A percentile compares a stretch with the other conserved stretches of the same genome.
Evolutionary conservation across 805 yeast species (phyloP).

Genomic region (Candida sonorensis): DNA sequence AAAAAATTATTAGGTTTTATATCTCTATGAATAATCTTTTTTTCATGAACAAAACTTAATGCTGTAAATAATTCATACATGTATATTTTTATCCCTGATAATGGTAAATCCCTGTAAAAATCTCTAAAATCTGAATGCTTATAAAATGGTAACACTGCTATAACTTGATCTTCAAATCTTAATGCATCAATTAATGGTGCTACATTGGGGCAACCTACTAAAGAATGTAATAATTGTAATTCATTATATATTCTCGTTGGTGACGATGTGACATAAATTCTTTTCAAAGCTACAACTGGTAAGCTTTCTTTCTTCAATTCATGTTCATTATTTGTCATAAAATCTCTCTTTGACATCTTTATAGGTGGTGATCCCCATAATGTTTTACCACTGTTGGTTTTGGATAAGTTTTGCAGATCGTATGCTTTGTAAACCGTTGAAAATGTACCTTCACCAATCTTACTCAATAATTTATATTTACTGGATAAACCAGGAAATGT

Average conservation of each 20-base stretch:
- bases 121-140: constrained; percentile 86
- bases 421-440: constrained; percentile 64
- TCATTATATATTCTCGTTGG: constrained; percentile 90
- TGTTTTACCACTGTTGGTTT: constrained; percentile 16
- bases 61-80: constrained; percentile 75
- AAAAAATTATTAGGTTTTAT: constrained; percentile 73
- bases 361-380: constrained; percentile 26
- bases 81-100: constrained; percentile 74
- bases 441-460: constrained; percentile 80
- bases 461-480: constrained; percentile 34
- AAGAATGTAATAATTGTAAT: constrained; percentile 62
- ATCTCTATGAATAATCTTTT: constrained; percentile 86
- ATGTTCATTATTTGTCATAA: constrained; percentile 30
- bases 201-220: constrained; percentile 64
- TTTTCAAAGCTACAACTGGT: constrained; percentile 72
- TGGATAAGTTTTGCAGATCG: constrained; percentile 24
- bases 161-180: constrained; percentile 83
- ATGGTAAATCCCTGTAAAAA: constrained; percentile 73
- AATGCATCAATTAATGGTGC: constrained; percentile 89
- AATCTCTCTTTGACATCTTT: constrained; percentile 4
- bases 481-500: constrained; percentile 26
- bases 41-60: constrained; percentile 65
- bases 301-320: too few species aligned
- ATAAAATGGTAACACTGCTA: constrained; percentile 88
- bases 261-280: constrained; percentile 92